phyloP scores from a whole-genome alignment of 331 rosid species.

The Quercus tomentella region DNA sequence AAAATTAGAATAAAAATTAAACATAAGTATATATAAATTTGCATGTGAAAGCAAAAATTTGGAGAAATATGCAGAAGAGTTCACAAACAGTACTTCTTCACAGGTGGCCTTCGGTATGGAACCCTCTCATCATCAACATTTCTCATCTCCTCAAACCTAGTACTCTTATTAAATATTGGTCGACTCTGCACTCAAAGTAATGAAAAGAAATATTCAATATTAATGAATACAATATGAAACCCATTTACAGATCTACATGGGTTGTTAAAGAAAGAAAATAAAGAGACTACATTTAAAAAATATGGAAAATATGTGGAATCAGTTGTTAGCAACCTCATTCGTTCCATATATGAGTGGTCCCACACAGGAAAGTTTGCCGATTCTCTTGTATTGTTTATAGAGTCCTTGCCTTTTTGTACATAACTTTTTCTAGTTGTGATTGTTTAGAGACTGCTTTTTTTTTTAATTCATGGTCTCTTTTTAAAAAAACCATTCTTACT shows the following conservation, averaged over 20 bases:
- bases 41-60: not conserved
- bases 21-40: not conserved
- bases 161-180: slow-evolving; percentile 90
- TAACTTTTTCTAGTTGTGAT: no score
- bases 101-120: slow-evolving; percentile 70
- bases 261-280: not conserved
- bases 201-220: not conserved
- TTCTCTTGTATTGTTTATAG: no score
- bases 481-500: no score
- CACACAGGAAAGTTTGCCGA: no score
- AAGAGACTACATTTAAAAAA: not conserved
- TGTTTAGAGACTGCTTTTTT: no score
- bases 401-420: no score
- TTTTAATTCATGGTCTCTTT: no score
- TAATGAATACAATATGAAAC: not conserved
- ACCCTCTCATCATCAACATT: slow-evolving; percentile 69
- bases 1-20: slow-evolving; percentile 10
- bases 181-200: slow-evolving; percentile 62
- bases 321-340: no score
- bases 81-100: slow-evolving; percentile 44
- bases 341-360: no score
- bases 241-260: not conserved
- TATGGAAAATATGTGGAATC: no score
- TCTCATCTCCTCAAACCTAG: slow-evolving; percentile 96
- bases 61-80: not conserved